Base-by-base conservation (phyloP, 164 flowering plant genomes). In the Protea cynaroides region DNA sequence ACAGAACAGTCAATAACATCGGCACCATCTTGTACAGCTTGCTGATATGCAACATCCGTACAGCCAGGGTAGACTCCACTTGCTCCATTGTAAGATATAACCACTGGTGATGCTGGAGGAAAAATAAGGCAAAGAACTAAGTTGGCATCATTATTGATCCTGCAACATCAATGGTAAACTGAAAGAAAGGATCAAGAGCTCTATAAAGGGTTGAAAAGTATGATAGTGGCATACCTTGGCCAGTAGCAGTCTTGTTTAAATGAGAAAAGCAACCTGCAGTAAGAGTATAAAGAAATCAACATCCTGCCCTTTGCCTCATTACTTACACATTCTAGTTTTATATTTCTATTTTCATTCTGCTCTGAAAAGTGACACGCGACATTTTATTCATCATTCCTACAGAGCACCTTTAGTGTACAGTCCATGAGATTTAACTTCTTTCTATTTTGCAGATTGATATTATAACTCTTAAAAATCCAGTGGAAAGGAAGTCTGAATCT, bases 51-150 rank as follows among this genome's bases (percentile, higher is more conserved):
- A 65, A 76, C 58, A 73, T 95, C 85, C 54, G 99, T 89, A 58
- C 87, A 84, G 58, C 86, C 85, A 70, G 99, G 90, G 72, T 73
- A 90, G 50, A 82, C 75, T 66, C 99, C 99, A 78, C 97, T 92
- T 69, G 97, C 92, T 62, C 99, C 97, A 69, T 84, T 78, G 57
- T 78, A 66, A 50, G 97, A 80, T 69, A 92, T 86, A 52, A 95
- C 77, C 77, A 75, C 64, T 61, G 84, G 76, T 3, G 68, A 75
- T 11, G 38, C 99, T 92, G 86, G 37, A 81, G 37, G 62, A 74
- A 59, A 64, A 65, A 37, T 23, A 66, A 38, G 38, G 67, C 61
- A 67, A 59, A 62, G 22, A 51, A 34, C 40, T 21, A 44, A 55
- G 59, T 61, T 36, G 59, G 56, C n/a, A 54, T 17, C 25, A 59